These are phyloP conservation scores for Rhodotorula toruloides DNA, from an alignment of 768 basidiomycete genomes.

Conservation along the genomic window DNA sequence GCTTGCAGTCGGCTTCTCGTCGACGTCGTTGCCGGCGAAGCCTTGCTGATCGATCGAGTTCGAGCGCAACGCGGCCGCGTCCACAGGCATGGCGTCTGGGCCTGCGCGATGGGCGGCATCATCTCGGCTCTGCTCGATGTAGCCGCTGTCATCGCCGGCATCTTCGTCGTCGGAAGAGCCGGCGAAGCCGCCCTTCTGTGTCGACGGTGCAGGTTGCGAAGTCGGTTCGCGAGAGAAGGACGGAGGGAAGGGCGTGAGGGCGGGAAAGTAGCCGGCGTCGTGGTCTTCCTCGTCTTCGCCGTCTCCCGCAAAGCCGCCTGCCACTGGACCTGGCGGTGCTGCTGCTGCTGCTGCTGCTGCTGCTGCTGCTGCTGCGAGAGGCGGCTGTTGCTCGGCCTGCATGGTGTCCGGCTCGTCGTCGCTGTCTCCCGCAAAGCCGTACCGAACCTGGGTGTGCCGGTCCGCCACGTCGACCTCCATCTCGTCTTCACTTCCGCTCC, in stretches of 20 bases:
- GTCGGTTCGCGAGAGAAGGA: neutral
- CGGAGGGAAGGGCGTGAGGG: too few species aligned
- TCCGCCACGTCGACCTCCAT: neutral
- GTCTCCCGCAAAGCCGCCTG: neutral
- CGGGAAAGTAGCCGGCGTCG: neutral
- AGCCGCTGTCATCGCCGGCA: neutral
- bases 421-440: neutral
- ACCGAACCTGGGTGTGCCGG: neutral
- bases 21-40: neutral
- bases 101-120: too few species aligned
- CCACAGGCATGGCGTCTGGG: too few species aligned
- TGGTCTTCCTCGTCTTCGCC: slow-evolving; percentile 8
- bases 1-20: neutral
- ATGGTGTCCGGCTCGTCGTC: too few species aligned
- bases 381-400: neutral
- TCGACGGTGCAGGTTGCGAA: too few species aligned
- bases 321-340: too few species aligned
- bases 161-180: neutral
- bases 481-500: neutral
- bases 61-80: too few species aligned
- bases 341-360: too few species aligned
- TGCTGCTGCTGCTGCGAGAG: too few species aligned
- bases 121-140: neutral
- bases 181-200: neutral
- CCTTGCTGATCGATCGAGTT: neutral